phyloP scores from a whole-genome alignment of 306 rosid genomes.

The Glycyrrhiza uralensis region DNA sequence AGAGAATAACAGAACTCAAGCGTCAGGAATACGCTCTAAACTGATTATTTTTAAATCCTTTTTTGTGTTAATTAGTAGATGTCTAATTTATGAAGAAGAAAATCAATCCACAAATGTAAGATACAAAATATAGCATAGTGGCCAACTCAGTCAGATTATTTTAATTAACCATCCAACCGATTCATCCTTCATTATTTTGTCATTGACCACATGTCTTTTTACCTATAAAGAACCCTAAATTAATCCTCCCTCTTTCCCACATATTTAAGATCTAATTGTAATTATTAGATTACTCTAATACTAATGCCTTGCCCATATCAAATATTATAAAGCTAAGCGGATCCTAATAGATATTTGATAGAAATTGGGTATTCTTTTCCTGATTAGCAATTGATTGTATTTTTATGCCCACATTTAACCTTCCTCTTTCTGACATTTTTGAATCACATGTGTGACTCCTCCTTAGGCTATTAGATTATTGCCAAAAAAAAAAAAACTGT shows the following conservation, averaged over 20 bases:
- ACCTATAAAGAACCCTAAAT: neutral
- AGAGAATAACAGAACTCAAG: conserved; percentile 17
- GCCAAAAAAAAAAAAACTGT: no score
- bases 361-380: neutral
- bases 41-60: neutral
- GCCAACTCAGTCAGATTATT: neutral
- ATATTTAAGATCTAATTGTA: neutral
- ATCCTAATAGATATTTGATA: neutral
- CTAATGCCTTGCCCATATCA: neutral
- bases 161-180: neutral
- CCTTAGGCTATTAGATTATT: no score
- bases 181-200: neutral
- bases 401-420: neutral
- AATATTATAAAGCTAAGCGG: neutral
- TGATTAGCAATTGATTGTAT: neutral
- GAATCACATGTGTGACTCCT: neutral
- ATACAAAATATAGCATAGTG: neutral
- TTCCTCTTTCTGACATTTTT: neutral
- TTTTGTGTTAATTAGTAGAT: no score
- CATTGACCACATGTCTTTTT: neutral
- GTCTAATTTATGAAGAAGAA: neutral
- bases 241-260: neutral
- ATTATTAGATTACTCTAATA: neutral
- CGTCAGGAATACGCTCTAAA: neutral
- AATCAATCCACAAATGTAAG: neutral